phyloP scores from a whole-genome alignment of 2,329 filamentous ascomycete genomes.

The Phialocephala sp. region DNA sequence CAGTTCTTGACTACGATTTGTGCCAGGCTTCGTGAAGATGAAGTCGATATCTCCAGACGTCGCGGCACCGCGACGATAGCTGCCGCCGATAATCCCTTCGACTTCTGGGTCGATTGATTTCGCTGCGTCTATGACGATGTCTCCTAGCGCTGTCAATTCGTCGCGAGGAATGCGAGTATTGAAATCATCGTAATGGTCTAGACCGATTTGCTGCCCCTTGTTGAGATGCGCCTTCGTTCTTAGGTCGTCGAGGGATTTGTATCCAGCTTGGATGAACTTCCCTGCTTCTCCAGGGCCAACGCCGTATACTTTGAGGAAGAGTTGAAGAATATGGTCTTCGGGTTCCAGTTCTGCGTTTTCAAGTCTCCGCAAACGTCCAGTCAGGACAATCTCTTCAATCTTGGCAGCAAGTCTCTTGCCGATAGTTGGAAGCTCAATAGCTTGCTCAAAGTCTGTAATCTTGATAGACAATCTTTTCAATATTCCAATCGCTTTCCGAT shows the following conservation, averaged over 20 bases:
- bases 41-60: constrained; percentile 85
- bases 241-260: constrained; percentile 76
- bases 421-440: constrained; percentile 69
- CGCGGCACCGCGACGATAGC: constrained; percentile 79
- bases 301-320: constrained; percentile 81
- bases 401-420: constrained; percentile 78
- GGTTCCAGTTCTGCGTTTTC: constrained; percentile 73
- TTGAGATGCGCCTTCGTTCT: constrained; percentile 65
- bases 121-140: constrained; percentile 65
- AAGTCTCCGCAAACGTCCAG: constrained; percentile 72
- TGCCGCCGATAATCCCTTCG: constrained; percentile 78
- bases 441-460: constrained; percentile 73
- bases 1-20: constrained; percentile 60
- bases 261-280: constrained; percentile 78
- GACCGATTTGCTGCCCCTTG: constrained; percentile 72
- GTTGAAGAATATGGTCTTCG: constrained; percentile 65
- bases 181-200: constrained; percentile 83
- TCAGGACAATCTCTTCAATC: constrained; percentile 86
- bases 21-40: constrained; percentile 74
- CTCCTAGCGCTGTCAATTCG: constrained; percentile 75
- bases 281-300: constrained; percentile 73
- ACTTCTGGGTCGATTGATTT: constrained; percentile 65
- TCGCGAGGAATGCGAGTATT: constrained; percentile 75
- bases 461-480: constrained; percentile 69
- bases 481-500: constrained; percentile 77